Percentiles rank a stretch among this genome's conserved stretches.
Conservation (phyloP, 441 rosid genomes). For the Cnidoscolus chayamansa region DNA sequence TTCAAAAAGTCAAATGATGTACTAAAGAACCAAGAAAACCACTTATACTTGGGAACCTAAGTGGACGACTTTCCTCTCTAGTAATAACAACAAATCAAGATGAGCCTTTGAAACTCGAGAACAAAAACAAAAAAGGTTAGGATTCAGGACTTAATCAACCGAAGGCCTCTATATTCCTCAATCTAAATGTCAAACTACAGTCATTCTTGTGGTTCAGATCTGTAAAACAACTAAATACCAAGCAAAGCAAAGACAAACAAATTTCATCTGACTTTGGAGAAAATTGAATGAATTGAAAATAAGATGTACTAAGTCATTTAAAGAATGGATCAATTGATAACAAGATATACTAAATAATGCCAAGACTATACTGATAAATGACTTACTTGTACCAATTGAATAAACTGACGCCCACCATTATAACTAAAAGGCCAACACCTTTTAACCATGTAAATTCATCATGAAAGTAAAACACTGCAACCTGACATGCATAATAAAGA, state of each 20-base stretch:
- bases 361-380: constrained; percentile 5
- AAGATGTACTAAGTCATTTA: no score
- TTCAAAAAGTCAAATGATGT: not conserved
- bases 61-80: not conserved
- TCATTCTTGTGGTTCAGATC: not conserved
- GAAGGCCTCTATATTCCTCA: no score
- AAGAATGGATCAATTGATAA: not conserved
- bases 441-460: constrained; percentile 92
- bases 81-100: not conserved
- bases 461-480: constrained; percentile 94
- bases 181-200: no score
- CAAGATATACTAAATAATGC: not conserved
- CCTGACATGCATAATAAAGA: constrained; percentile 43
- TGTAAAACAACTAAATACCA: not conserved
- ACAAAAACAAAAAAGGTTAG: not conserved
- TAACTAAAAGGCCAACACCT: constrained; percentile 75
- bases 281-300: not conserved
- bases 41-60: not conserved
- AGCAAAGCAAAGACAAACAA: not conserved
- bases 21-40: not conserved
- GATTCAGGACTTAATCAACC: not conserved
- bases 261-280: not conserved
- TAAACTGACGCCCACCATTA: constrained; percentile 83
- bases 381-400: constrained; percentile 99
- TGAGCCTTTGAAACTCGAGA: constrained; percentile 1